Evolutionary conservation across 176 grass and related monocot species (phyloP).

Genomic region (Carex myosuroides): DNA sequence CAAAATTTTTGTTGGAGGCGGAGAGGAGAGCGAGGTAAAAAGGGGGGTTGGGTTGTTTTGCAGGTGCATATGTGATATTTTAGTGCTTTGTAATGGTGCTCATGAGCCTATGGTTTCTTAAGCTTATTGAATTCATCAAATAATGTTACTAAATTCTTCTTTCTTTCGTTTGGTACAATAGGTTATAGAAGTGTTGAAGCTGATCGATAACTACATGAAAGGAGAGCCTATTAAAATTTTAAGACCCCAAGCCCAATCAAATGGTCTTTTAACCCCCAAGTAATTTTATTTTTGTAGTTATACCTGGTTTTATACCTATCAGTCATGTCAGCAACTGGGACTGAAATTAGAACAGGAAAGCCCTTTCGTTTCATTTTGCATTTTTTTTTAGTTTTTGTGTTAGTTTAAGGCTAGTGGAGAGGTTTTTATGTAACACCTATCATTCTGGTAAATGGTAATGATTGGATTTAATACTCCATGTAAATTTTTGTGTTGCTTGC

Average conservation of each 20-base stretch:
- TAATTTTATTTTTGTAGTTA: conserved; percentile 11
- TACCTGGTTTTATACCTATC: background rate
- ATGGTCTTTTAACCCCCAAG: conserved; percentile 6
- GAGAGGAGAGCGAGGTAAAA: background rate
- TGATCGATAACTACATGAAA: conserved; percentile 27
- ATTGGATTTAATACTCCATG: background rate
- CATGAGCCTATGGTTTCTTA: background rate
- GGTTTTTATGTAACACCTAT: background rate
- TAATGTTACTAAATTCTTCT: background rate
- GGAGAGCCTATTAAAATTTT: conserved; percentile 23
- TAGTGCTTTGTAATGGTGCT: background rate
- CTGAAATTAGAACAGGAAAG: no score
- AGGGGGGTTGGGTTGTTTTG: background rate
- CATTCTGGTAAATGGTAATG: background rate
- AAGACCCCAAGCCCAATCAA: background rate
- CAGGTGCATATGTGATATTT: background rate
- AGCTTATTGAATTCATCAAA: background rate
- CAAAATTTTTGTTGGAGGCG: background rate
- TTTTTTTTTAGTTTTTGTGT: background rate
- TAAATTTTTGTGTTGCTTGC: background rate
- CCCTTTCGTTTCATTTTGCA: background rate
- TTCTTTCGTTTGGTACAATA: background rate
- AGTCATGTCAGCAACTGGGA: no score
- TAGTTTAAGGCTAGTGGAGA: conserved; percentile 3
- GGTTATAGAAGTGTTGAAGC: conserved; percentile 25